phyloP scores from a whole-genome alignment of 164 flowering plant species.

The Hamamelis virginiana region DNA sequence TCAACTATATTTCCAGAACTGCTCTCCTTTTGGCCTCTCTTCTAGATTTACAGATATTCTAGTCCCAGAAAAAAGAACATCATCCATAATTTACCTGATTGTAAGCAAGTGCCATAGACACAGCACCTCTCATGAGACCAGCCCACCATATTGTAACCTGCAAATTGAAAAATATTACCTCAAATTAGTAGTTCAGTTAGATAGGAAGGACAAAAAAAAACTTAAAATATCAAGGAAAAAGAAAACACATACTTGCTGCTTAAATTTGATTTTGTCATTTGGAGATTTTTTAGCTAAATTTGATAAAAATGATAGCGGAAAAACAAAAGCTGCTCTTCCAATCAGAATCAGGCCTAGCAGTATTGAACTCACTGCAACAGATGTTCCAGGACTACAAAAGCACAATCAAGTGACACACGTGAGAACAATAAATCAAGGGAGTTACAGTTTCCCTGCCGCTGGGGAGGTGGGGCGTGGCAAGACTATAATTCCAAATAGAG shows the following conservation, averaged over 20 bases:
- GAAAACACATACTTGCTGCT: slow-evolving; percentile 45
- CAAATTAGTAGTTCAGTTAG: background rate
- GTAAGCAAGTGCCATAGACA: slow-evolving; percentile 54
- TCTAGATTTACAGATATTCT: no score
- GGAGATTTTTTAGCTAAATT: slow-evolving; percentile 46
- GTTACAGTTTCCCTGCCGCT: no score
- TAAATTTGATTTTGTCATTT: slow-evolving; percentile 37
- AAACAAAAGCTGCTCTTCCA: slow-evolving; percentile 77
- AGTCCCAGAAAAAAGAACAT: background rate
- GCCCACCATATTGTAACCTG: slow-evolving; percentile 57
- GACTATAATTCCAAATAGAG: no score
- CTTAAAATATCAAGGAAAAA: background rate
- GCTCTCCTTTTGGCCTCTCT: background rate
- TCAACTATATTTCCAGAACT: background rate
- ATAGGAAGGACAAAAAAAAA: background rate
- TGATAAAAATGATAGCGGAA: slow-evolving; percentile 55
- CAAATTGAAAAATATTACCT: background rate
- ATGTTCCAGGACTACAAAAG: slow-evolving; percentile 56
- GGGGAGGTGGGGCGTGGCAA: no score
- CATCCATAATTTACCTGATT: slow-evolving; percentile 34
- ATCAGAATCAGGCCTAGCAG: slow-evolving; percentile 43
- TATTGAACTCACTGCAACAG: slow-evolving; percentile 48
- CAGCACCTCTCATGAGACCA: slow-evolving; percentile 68
- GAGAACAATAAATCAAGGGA: background rate
- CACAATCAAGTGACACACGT: background rate